Conservation (phyloP, 805 yeast species). For the Zygosaccharomyces bailii region DNA sequence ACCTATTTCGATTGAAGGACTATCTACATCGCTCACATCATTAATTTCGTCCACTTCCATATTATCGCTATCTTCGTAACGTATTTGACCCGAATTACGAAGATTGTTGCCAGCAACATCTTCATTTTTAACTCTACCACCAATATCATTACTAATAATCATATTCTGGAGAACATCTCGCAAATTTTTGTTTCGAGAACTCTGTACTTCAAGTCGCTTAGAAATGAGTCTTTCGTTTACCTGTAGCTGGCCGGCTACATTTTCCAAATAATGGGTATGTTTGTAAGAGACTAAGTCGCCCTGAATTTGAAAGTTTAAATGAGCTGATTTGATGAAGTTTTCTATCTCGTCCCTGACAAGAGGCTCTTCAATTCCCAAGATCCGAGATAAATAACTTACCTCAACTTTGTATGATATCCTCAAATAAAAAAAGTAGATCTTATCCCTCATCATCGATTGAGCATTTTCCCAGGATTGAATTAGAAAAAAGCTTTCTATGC, state of each 20-base stretch:
- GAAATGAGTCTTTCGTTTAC: constrained; percentile 11
- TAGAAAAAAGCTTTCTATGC: constrained; percentile 21
- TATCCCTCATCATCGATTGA: constrained; percentile 24
- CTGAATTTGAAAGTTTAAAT: constrained; percentile 23
- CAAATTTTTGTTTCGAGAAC: constrained; percentile 10
- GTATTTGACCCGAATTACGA: not conserved
- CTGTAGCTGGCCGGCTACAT: constrained; percentile 13
- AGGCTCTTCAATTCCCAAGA: constrained; percentile 19
- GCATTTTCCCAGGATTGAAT: constrained; percentile 21
- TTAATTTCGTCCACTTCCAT: constrained; percentile 22
- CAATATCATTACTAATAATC: constrained; percentile 15
- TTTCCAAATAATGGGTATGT: constrained; percentile 12
- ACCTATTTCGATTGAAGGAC: constrained; percentile 12
- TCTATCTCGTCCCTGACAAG: constrained; percentile 21
- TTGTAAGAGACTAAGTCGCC: constrained; percentile 19
- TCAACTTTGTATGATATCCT: constrained; percentile 24
- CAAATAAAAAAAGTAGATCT: constrained; percentile 31
- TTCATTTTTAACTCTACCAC: not conserved
- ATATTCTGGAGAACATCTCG: constrained; percentile 15
- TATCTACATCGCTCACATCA: constrained; percentile 19
- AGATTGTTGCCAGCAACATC: constrained; percentile 3
- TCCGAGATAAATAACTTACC: constrained; percentile 27
- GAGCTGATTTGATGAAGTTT: constrained; percentile 19
- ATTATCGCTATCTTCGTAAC: constrained; percentile 7
- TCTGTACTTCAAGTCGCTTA: constrained; percentile 9